These are phyloP conservation scores for Saccharomyces pastorianus DNA, from an alignment of 1,139 yeast species.

Conservation along the genomic window DNA sequence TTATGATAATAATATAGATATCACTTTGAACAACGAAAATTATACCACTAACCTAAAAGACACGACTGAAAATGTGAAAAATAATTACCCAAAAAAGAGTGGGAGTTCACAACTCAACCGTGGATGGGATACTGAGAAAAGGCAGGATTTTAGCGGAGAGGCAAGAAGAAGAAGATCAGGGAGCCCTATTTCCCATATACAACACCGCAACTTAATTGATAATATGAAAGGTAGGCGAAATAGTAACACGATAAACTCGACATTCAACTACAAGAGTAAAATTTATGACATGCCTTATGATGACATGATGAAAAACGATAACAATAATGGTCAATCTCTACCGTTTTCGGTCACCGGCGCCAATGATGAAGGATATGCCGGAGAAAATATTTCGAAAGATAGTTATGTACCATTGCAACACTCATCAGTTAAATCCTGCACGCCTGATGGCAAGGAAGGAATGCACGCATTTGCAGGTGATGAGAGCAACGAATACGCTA, in stretches of 20 bases:
- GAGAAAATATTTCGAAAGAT: background rate
- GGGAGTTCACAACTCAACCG: background rate
- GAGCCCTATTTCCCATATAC: background rate
- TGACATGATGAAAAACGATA: background rate
- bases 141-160: background rate
- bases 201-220: background rate
- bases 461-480: background rate
- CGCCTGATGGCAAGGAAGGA: background rate
- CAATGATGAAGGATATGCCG: background rate
- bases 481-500: background rate
- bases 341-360: background rate
- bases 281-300: constrained; percentile 11
- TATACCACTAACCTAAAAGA: background rate
- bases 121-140: background rate
- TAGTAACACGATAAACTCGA: constrained; percentile 2
- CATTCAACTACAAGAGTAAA: constrained; percentile 15
- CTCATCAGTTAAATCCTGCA: background rate
- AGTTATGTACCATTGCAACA: constrained; percentile 1
- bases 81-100: constrained; percentile 4
- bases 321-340: background rate
- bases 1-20: constrained; percentile 4
- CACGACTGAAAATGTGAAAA: background rate
- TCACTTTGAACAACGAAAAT: constrained; percentile 2
- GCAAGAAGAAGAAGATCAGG: background rate
- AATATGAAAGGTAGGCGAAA: background rate